Conservation (phyloP, 257 asterid species). For the Fraxinus cuspidata region DNA sequence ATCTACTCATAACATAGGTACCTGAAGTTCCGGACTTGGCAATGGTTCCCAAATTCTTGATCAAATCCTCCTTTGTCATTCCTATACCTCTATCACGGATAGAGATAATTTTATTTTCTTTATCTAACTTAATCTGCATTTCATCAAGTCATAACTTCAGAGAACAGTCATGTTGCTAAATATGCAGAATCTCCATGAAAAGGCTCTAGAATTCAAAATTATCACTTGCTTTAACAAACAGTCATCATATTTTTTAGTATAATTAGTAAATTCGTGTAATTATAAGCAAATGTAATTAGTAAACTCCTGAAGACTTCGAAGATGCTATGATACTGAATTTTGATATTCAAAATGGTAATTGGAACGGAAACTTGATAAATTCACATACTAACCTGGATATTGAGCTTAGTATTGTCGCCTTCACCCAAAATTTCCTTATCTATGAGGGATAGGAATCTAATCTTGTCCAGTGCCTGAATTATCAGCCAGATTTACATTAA, state of each 20-base stretch:
- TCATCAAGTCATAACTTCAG: constrained; percentile 7
- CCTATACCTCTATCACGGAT: constrained; percentile 95
- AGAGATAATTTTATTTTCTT: constrained; percentile 81
- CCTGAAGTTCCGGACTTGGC: constrained; percentile 99
- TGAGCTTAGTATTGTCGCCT: too few species aligned
- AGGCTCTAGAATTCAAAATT: neutral
- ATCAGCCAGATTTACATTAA: neutral
- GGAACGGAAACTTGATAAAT: neutral
- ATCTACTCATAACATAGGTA: constrained; percentile 21
- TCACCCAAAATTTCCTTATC: too few species aligned
- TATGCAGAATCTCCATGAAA: neutral
- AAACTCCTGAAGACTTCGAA: neutral
- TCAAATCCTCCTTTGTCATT: constrained; percentile 94
- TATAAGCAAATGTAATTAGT: too few species aligned
- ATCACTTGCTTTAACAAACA: neutral
- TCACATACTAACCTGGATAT: constrained; percentile 55
- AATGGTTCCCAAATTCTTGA: constrained; percentile 94
- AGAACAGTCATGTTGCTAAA: neutral
- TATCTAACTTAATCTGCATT: constrained; percentile 83
- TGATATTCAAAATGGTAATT: neutral
- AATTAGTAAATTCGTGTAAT: too few species aligned
- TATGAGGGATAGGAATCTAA: constrained; percentile 5
- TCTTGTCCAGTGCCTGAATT: constrained; percentile 87
- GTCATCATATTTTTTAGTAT: neutral
- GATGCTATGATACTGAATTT: neutral